Evolutionary conservation across 805 yeast species (phyloP).

Genomic region (Blastobotrys parvus): DNA sequence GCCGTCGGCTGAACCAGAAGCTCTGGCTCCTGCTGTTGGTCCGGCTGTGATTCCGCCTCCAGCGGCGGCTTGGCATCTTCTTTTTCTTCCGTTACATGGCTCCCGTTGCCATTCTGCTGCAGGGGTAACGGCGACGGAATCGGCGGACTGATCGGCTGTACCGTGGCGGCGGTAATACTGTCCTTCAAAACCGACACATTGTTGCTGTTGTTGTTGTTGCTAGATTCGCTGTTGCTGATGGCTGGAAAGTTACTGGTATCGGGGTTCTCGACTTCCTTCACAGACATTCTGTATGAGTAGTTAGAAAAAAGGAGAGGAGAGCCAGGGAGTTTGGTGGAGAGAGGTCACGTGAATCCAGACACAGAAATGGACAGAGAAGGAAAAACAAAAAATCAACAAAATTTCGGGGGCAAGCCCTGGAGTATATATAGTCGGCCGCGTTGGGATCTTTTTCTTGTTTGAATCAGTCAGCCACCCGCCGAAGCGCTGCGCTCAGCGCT

Average conservation of each 20-base stretch:
- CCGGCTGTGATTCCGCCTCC: too few species aligned
- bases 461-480: neutral
- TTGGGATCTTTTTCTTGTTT: neutral
- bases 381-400: too few species aligned
- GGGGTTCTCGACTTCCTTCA: neutral
- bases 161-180: too few species aligned
- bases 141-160: neutral
- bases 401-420: neutral
- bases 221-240: neutral
- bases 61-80: too few species aligned
- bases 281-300: neutral
- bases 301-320: neutral
- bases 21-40: too few species aligned
- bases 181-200: too few species aligned
- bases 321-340: neutral
- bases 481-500: neutral
- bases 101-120: too few species aligned
- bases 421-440: neutral
- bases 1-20: too few species aligned
- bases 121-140: too few species aligned
- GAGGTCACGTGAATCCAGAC: neutral
- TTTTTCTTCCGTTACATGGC: too few species aligned
- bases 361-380: neutral
- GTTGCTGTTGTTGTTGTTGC: neutral
- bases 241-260: neutral